These are phyloP conservation scores for Xylaria digitata DNA, from an alignment of 2,329 filamentous ascomycete species.

Conservation along the genomic window DNA sequence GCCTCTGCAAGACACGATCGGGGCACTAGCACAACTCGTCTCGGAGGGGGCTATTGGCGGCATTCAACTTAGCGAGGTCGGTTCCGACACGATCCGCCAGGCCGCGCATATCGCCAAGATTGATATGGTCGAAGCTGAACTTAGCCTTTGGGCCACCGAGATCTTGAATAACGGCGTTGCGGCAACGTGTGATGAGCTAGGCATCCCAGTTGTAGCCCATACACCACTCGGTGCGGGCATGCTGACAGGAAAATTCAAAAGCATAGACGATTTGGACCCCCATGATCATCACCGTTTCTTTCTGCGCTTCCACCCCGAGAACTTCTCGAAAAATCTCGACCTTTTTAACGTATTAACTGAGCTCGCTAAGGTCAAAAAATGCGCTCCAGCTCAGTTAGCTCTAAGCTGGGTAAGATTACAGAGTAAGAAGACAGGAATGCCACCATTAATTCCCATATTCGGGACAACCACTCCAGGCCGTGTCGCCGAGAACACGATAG, in stretches of 20 bases:
- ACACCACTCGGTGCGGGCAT: conserved; percentile 61
- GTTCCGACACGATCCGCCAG: conserved; percentile 55
- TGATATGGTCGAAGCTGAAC: conserved; percentile 57
- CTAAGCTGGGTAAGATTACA: conserved; percentile 62
- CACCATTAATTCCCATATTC: conserved; percentile 55
- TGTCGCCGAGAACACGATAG: conserved; percentile 58
- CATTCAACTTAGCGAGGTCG: conserved; percentile 57
- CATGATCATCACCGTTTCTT: conserved; percentile 57
- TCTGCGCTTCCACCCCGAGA: conserved; percentile 61
- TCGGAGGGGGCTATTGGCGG: conserved; percentile 56
- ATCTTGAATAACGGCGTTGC: conserved; percentile 50
- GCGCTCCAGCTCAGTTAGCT: conserved; percentile 64
- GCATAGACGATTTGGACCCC: conserved; percentile 59
- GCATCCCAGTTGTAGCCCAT: conserved; percentile 70
- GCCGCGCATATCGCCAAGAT: conserved; percentile 54
- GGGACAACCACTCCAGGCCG: conserved; percentile 52
- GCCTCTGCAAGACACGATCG: conserved; percentile 57
- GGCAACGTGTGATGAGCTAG: conserved; percentile 58
- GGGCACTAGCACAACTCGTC: conserved; percentile 40
- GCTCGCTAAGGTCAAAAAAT: conserved; percentile 60
- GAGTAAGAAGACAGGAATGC: conserved; percentile 53
- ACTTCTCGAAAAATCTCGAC: conserved; percentile 64
- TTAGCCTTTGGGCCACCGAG: conserved; percentile 52
- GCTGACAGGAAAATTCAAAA: conserved; percentile 62
- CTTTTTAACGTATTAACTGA: conserved; percentile 61